Evolutionary conservation across 257 asterid species (phyloP).

Genomic region (Linaria vulgaris): DNA sequence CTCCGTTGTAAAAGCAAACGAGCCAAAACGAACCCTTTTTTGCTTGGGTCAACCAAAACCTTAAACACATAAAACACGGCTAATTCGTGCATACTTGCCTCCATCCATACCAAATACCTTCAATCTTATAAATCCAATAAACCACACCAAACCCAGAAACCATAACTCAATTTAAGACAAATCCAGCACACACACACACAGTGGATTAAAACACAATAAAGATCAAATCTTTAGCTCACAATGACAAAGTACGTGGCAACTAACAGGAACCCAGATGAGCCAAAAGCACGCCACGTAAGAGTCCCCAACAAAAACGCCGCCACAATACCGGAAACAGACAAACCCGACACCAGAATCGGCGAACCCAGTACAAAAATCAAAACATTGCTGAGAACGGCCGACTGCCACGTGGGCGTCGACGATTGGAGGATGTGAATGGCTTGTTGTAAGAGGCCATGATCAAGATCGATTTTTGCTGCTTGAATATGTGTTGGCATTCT

Average conservation of each 20-base stretch:
- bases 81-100: not conserved
- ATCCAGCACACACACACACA: not conserved
- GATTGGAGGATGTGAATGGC: conserved; percentile 57
- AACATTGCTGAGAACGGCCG: conserved; percentile 60
- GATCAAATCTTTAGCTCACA: conserved; percentile 46
- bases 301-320: conserved; percentile 93
- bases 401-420: conserved; percentile 85
- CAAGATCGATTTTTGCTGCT: conserved; percentile 49
- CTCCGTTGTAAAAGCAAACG: conserved; percentile 6
- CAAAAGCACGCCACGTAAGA: conserved; percentile 95
- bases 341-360: conserved; percentile 71
- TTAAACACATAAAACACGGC: not conserved
- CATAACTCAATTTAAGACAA: not conserved
- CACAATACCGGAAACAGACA: conserved; percentile 72
- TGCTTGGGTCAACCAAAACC: not conserved
- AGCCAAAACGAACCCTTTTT: conserved; percentile 1
- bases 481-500: conserved; percentile 35
- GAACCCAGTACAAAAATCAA: conserved; percentile 63
- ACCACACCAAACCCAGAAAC: not conserved
- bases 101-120: not conserved
- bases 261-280: conserved; percentile 70
- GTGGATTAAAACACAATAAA: not conserved
- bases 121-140: not conserved
- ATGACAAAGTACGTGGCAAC: conserved; percentile 78
- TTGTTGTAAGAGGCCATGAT: conserved; percentile 51